Evolutionary conservation across 2,329 filamentous ascomycete genomes (phyloP), one percentile per base, ranked within the genome.

Genomic region (Fusarium musae): DNA sequence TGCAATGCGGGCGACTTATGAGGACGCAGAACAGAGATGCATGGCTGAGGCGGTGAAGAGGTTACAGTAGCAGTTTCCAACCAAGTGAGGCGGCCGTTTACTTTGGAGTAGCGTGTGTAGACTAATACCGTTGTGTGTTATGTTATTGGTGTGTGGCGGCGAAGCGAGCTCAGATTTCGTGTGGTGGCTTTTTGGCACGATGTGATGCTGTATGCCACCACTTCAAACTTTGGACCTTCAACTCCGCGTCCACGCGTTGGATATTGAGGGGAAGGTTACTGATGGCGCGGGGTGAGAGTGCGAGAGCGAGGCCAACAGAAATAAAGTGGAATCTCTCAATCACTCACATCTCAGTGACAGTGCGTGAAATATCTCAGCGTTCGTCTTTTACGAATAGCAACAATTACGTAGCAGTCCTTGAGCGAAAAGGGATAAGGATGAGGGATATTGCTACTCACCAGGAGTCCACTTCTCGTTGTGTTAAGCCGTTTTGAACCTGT

Each of bases 391-490:
- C 50, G 69, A 64, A 73, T 60, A 47, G 66, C 52, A 61, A 71
- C 68, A 67, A 70, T 73, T 73, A 70, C 70, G 70, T 73, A 73
- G 63, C 37, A 21, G 64, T 44, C 44, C 21, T 63, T 56, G 61
- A 71, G 61, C 66, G 56, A 73, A 73, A 72, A 30, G 53, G 69
- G 64, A 69, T 62, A 73, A 66, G 56, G 49, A 67, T 73, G 70
- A 70, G 70, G 70, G 69, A 73, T 73, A 73, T 73, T 73, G 56
- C 58, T 69, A 40, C 54, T 61, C 17, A 69, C 34, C 23, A 26
- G 9, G 53, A 37, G 34, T 39, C 63, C 63, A 46, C 37, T 39
- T 30, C 4, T 30, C 9, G 21, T 32, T 50, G 15, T 49, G 23
- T 26, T 60, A 40, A 66, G 52, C 64, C 63, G 60, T 39, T 44